phyloP scores from a whole-genome alignment of 1,284 basidiomycete genomes.

The Irpex rosettiformis region DNA sequence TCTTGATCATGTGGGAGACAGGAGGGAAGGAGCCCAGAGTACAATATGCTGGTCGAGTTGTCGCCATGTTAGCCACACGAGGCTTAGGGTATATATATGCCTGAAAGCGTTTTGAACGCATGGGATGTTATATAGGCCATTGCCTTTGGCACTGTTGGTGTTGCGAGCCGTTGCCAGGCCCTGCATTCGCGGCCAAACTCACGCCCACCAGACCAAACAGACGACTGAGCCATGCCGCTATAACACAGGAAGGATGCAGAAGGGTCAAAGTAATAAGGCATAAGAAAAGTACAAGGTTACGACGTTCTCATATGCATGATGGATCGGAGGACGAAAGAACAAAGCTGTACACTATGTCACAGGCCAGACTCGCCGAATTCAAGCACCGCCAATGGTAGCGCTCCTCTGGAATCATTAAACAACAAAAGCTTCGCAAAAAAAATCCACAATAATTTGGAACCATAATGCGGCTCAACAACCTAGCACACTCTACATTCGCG shows the following conservation, averaged over 20 bases:
- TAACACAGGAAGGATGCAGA: no score
- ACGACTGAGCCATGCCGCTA: background rate
- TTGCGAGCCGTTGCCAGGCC: background rate
- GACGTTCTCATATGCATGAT: background rate
- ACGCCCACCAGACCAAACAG: constrained; percentile 1
- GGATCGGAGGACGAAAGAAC: background rate
- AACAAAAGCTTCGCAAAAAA: no score
- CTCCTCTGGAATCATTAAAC: no score
- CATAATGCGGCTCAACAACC: no score
- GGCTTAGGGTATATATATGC: background rate
- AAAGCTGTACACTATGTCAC: background rate
- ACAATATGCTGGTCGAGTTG: background rate
- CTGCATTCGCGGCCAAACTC: background rate
- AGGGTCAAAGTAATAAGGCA: background rate
- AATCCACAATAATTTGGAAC: no score
- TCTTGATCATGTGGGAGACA: background rate
- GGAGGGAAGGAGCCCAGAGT: background rate
- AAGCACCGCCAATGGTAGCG: no score
- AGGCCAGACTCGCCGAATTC: no score
- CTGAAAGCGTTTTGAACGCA: background rate
- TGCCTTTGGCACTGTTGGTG: background rate
- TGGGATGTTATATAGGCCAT: background rate
- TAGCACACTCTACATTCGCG: no score
- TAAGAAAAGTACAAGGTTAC: background rate
- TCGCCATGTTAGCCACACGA: background rate